Evolutionary conservation across 2,329 filamentous ascomycete species (phyloP).

Genomic region (Zelopaecilomyces penicillatus): DNA sequence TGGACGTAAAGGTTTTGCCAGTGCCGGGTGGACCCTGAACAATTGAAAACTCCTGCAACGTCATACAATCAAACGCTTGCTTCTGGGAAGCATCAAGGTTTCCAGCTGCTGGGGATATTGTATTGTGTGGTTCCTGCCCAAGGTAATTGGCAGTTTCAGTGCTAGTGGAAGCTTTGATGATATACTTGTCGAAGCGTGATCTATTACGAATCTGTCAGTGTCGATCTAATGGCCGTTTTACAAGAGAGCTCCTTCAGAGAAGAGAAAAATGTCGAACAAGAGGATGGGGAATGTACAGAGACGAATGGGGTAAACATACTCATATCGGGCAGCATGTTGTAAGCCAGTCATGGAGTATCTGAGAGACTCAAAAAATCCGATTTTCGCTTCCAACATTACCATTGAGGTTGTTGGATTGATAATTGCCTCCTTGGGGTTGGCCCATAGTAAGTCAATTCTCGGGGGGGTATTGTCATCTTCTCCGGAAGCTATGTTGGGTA

Average conservation of each 20-base stretch:
- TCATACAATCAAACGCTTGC: slow-evolving; percentile 57
- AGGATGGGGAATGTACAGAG: neutral
- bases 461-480: slow-evolving; percentile 39
- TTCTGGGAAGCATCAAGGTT: slow-evolving; percentile 64
- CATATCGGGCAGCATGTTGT: slow-evolving; percentile 48
- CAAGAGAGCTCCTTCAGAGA: no score
- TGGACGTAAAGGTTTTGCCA: slow-evolving; percentile 74
- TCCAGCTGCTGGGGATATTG: slow-evolving; percentile 12
- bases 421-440: slow-evolving; percentile 45
- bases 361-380: slow-evolving; percentile 68
- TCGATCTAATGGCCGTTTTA: no score
- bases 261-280: neutral
- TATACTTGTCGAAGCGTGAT: slow-evolving; percentile 55
- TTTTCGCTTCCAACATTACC: slow-evolving; percentile 70
- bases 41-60: slow-evolving; percentile 64
- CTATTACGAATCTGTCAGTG: slow-evolving; percentile 17
- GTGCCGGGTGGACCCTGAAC: slow-evolving; percentile 74
- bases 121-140: neutral
- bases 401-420: slow-evolving; percentile 63
- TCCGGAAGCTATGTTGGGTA: slow-evolving; percentile 34
- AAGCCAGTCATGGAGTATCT: slow-evolving; percentile 66
- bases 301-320: slow-evolving; percentile 34
- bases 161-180: slow-evolving; percentile 39
- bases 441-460: slow-evolving; percentile 69
- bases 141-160: slow-evolving; percentile 25